Base-by-base conservation (phyloP, 495 filamentous ascomycete genomes). In the Aspergillus incahuasiensis region DNA sequence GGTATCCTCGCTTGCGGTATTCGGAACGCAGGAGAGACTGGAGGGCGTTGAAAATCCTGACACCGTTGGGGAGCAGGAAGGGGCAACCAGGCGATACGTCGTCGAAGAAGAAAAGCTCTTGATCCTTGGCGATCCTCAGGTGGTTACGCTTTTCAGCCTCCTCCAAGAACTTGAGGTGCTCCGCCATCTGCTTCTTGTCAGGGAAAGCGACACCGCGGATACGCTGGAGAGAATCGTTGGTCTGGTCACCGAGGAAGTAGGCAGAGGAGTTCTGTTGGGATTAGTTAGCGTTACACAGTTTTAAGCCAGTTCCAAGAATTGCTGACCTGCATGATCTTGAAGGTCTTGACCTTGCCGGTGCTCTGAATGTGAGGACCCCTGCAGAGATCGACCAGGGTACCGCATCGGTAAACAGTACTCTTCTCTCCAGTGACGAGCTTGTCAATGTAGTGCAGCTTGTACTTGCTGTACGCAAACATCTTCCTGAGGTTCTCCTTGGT, bases 161-260 rank as follows among this genome's bases (percentile, higher is more conserved):
- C 67, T 96, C 94, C 7, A 98, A 72, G 68, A 95, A 92, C 57
- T 92, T 90, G 73, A 92, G 82, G 73, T 96, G 88, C 59, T 92
- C 91, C 13, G 84, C 80, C 80, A 97, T 87, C 61, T 78, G 78
- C 77, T 96, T 95, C 80, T 97, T 97, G 67, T 97, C 92, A 0
- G 95, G 95, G 73, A 97, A 98, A 21, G 91, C 95, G 46, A 98
- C 85, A 62, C 92, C 95, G 65, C 96, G 94, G 51, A 98, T 92
- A 55, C 94, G 88, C 69, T 97, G 95, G 25, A 98, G 76, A 7
- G 91, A 94, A 65, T 97, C 94, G 65, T 97, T 95, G 62, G 82
- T 81, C 56, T 91, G 84, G 69, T 96, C 91, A 30, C 95, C 95
- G 13, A 97, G 84, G 81, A 95, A 98, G 68, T 97, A 97, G 15